phyloP scores from a whole-genome alignment of 169 alveolate species.

The Pseudocohnilembus persalinus region DNA sequence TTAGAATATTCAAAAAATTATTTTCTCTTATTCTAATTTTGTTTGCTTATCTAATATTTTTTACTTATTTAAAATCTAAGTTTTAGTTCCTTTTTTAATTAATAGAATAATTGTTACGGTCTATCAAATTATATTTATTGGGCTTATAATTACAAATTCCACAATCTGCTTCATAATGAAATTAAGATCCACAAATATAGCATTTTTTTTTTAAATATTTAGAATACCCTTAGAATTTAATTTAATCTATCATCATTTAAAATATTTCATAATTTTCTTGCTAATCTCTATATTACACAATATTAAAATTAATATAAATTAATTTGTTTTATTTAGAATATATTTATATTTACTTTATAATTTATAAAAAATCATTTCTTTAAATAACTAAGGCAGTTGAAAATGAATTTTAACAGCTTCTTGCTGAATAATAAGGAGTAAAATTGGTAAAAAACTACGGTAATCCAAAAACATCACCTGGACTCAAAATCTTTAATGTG shows the following conservation, averaged over 20 bases:
- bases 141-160: background rate
- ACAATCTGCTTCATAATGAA: background rate
- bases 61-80: too few relatives aligned
- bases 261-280: background rate
- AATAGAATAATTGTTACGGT: too few relatives aligned
- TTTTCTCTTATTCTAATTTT: too few relatives aligned
- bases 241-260: background rate
- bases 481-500: background rate
- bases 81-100: too few relatives aligned
- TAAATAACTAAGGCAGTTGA: background rate
- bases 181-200: background rate
- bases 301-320: too few relatives aligned
- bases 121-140: background rate
- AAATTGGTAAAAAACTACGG: background rate
- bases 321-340: too few relatives aligned
- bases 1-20: too few relatives aligned
- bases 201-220: background rate
- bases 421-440: background rate
- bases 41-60: too few relatives aligned
- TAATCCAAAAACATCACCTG: background rate
- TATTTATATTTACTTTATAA: background rate
- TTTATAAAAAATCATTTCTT: background rate
- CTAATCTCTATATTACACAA: background rate
- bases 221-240: background rate
- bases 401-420: background rate